Evolutionary conservation across 192 early-diverging fungal genomes (phyloP).

Genomic region (Glomus cerebriforme): DNA sequence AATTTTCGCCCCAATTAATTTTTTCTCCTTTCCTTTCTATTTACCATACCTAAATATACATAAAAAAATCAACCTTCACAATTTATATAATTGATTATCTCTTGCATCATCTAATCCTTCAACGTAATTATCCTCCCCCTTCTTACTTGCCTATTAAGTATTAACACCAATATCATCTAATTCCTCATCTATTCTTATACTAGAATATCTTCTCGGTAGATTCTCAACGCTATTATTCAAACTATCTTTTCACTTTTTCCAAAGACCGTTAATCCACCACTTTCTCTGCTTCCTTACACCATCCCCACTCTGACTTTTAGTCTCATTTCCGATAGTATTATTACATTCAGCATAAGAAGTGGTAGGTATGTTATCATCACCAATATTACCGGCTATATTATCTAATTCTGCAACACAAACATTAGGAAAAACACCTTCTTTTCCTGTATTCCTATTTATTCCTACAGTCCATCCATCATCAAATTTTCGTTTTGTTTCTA

Average conservation of each 20-base stretch:
- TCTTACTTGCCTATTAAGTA: neutral
- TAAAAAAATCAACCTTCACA: too few species aligned
- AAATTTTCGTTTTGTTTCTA: slow-evolving; percentile 70
- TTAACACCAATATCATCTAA: neutral
- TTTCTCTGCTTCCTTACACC: neutral
- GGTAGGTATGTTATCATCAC: neutral
- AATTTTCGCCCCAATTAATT: too few species aligned
- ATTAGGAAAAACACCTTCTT: slow-evolving; percentile 81
- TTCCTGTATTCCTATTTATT: slow-evolving; percentile 67
- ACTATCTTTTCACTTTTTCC: neutral
- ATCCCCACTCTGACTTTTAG: neutral
- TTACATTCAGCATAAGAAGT: too few species aligned
- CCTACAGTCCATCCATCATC: slow-evolving; percentile 93
- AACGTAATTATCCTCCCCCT: neutral
- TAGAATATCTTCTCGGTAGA: neutral
- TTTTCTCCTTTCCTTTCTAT: too few species aligned
- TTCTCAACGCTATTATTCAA: neutral
- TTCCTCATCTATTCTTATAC: neutral
- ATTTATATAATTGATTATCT: neutral
- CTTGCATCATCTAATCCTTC: neutral
- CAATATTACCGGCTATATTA: neutral
- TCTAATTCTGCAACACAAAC: slow-evolving; percentile 60
- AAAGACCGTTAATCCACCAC: neutral
- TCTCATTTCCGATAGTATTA: neutral
- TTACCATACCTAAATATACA: too few species aligned